These are phyloP conservation scores for Claviceps arundinis DNA, from an alignment of 2,329 filamentous ascomycete species.

Conservation along the genomic window DNA sequence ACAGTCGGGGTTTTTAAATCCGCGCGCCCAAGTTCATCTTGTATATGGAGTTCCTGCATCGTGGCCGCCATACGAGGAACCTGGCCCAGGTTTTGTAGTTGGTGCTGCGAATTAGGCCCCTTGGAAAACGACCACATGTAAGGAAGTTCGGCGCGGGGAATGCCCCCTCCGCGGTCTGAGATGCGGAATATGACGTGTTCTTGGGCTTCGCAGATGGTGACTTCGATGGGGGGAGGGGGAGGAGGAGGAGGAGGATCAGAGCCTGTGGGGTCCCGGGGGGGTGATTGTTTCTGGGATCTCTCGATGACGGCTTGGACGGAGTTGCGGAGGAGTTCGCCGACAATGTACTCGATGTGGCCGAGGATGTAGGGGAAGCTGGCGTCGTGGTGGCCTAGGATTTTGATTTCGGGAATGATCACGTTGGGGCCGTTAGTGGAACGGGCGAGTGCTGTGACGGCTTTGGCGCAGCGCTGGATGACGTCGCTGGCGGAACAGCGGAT, in stretches of 20 bases:
- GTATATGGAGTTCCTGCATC: constrained; percentile 65
- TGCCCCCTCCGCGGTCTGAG: constrained; percentile 87
- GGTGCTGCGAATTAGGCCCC: constrained; percentile 63
- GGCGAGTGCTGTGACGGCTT: constrained; percentile 61
- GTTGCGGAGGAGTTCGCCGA: constrained; percentile 88
- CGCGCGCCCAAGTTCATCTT: constrained; percentile 26
- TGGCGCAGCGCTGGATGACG: constrained; percentile 72
- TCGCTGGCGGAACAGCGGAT: constrained; percentile 84
- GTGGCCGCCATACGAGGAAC: constrained; percentile 91
- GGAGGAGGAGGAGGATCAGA: constrained; percentile 41
- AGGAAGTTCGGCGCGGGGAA: constrained; percentile 71
- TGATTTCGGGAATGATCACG: constrained; percentile 64
- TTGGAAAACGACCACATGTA: constrained; percentile 97
- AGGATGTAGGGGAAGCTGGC: constrained; percentile 95
- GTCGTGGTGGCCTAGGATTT: constrained; percentile 69
- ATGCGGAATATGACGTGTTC: constrained; percentile 95
- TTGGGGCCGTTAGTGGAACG: constrained; percentile 60
- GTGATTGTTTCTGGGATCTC: constrained; percentile 36
- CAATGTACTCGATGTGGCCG: constrained; percentile 91
- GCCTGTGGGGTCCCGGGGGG: constrained; percentile 36
- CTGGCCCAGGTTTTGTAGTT: constrained; percentile 71
- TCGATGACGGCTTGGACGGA: constrained; percentile 89
- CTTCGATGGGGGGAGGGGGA: constrained; percentile 70
- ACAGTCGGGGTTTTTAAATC: constrained; percentile 27
- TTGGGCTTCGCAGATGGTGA: constrained; percentile 84